phyloP scores from a whole-genome alignment of 192 early-diverging fungal species.

The Geranomyces variabilis region DNA sequence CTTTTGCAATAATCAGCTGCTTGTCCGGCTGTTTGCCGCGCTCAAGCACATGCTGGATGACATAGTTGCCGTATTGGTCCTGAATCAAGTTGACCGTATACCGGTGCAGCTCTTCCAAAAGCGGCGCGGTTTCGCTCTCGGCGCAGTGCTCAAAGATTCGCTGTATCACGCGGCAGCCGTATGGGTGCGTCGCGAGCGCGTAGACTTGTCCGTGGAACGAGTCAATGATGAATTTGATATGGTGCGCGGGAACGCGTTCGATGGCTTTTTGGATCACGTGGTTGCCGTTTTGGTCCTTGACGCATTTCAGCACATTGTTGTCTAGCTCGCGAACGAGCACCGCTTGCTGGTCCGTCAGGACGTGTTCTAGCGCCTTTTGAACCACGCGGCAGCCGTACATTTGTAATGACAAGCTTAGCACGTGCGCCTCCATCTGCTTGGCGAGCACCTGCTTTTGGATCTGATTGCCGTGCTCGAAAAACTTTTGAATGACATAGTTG shows the following conservation, averaged over 20 bases:
- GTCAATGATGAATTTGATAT: slow-evolving; percentile 96
- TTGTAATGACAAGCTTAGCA: slow-evolving; percentile 89
- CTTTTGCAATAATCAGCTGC: slow-evolving; percentile 81
- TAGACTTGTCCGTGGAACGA: slow-evolving; percentile 97
- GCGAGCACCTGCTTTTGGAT: slow-evolving; percentile 91
- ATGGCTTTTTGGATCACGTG: slow-evolving; percentile 99
- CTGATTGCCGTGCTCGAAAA: slow-evolving; percentile 96
- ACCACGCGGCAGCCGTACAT: slow-evolving; percentile 99
- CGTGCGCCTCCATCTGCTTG: slow-evolving; percentile 95
- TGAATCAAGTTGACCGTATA: slow-evolving; percentile 91
- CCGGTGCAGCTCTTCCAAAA: slow-evolving; percentile 93
- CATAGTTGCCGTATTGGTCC: slow-evolving; percentile 99
- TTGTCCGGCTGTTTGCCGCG: slow-evolving; percentile 89
- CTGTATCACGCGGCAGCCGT: slow-evolving; percentile 98
- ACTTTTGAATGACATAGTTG: slow-evolving; percentile 99
- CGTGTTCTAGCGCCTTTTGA: slow-evolving; percentile 97
- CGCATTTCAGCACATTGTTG: slow-evolving; percentile 95
- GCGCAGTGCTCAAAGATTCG: slow-evolving; percentile 99
- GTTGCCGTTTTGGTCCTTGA: slow-evolving; percentile 99
- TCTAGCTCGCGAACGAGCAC: slow-evolving; percentile 89
- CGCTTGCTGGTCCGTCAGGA: slow-evolving; percentile 88
- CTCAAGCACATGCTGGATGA: slow-evolving; percentile 98
- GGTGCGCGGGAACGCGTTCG: slow-evolving; percentile 89
- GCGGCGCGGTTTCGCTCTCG: slow-evolving; percentile 69
- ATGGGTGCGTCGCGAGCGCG: slow-evolving; percentile 94